phyloP scores from a whole-genome alignment of 106 monocot genomes.

The Hemerocallis citrina region DNA sequence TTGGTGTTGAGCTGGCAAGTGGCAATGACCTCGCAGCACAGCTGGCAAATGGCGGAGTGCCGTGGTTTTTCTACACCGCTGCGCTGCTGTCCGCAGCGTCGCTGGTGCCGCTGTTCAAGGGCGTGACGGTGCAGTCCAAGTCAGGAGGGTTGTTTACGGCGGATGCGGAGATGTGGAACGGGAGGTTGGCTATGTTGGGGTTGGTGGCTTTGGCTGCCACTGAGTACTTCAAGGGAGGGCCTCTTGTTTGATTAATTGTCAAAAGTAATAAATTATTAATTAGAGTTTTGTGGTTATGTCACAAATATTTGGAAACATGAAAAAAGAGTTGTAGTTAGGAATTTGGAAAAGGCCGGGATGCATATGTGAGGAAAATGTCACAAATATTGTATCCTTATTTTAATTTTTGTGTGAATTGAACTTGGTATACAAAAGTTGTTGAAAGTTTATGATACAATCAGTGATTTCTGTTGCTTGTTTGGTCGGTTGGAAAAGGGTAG shows the following conservation, averaged over 20 bases:
- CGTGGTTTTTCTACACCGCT: constrained; percentile 39
- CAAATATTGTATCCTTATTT: too few species aligned
- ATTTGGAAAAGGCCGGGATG: too few species aligned
- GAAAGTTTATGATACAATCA: too few species aligned
- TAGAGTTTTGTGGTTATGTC: too few species aligned
- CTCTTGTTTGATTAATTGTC: constrained; percentile 30
- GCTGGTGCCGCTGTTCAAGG: constrained; percentile 56
- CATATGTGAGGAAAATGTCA: too few species aligned
- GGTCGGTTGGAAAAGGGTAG: too few species aligned
- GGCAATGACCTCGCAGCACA: constrained; percentile 40
- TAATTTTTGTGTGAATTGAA: too few species aligned
- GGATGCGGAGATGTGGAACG: constrained; percentile 73
- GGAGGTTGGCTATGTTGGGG: constrained; percentile 74
- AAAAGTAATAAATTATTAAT: background rate
- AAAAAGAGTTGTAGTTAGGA: too few species aligned
- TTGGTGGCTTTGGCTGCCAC: constrained; percentile 61
- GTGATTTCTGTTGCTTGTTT: too few species aligned
- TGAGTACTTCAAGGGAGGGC: constrained; percentile 64
- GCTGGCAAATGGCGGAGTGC: constrained; percentile 36
- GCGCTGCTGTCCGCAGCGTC: constrained; percentile 49
- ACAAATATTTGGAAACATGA: too few species aligned
- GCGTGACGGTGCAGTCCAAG: constrained; percentile 39
- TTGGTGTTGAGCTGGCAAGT: constrained; percentile 47
- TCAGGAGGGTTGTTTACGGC: constrained; percentile 34
- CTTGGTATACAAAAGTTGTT: too few species aligned